Percentiles rank a stretch among this genome's conserved stretches.
Evolutionary conservation across 1,139 yeast genomes (phyloP).

Genomic region (Casaregolazyma suthepensis): DNA sequence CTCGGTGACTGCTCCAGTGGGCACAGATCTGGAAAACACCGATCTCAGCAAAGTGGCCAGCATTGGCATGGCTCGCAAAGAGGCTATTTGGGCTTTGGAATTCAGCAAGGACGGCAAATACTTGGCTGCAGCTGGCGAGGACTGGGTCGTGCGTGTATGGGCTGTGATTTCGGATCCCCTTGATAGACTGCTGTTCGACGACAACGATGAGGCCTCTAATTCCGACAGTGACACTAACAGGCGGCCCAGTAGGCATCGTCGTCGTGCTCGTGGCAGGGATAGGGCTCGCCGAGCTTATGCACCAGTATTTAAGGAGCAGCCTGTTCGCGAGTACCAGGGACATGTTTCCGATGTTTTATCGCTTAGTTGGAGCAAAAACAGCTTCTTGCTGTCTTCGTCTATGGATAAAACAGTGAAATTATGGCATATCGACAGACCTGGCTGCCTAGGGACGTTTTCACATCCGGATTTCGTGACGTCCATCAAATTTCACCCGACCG

Average conservation of each 20-base stretch:
- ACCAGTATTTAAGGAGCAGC: conserved; percentile 74
- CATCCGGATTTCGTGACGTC: conserved; percentile 82
- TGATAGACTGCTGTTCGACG: conserved; percentile 19
- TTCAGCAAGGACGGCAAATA: conserved; percentile 77
- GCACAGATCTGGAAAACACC: not conserved
- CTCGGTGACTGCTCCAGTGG: not conserved
- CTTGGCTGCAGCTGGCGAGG: conserved; percentile 80
- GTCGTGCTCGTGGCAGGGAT: conserved; percentile 4
- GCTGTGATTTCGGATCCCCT: conserved; percentile 51
- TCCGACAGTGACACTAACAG: not conserved
- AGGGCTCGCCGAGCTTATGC: conserved; percentile 41
- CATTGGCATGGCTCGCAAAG: not conserved
- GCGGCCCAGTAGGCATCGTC: not conserved
- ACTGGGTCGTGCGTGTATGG: conserved; percentile 64
- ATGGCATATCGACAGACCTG: conserved; percentile 74
- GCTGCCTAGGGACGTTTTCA: conserved; percentile 57
- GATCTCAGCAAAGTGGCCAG: conserved; percentile 3
- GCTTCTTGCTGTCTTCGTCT: conserved; percentile 71
- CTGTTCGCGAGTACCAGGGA: conserved; percentile 55
- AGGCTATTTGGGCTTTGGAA: conserved; percentile 54
- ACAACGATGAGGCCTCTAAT: conserved; percentile 13
- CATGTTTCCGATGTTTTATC: conserved; percentile 67
- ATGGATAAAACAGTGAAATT: conserved; percentile 79
- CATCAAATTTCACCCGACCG: conserved; percentile 76
- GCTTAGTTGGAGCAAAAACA: conserved; percentile 84